phyloP scores from a whole-genome alignment of 2,329 filamentous ascomycete species.

The Trichophyton schoenleinii region DNA sequence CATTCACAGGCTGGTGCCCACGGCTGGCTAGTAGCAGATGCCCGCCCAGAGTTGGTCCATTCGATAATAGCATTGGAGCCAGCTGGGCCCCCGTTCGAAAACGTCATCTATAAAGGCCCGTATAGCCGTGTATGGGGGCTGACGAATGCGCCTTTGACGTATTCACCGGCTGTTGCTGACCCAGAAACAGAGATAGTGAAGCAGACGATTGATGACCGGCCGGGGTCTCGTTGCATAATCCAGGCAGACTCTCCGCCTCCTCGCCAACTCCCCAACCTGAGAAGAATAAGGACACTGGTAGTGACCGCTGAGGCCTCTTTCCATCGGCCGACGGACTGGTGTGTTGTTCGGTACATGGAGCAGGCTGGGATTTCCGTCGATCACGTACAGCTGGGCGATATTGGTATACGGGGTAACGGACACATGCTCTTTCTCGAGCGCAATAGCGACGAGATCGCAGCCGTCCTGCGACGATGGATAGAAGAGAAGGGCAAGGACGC shows the following conservation, averaged over 20 bases:
- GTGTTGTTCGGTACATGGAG: conserved; percentile 39
- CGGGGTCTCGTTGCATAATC: conserved; percentile 22
- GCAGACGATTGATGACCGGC: conserved; percentile 13
- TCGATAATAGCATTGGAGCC: conserved; percentile 43
- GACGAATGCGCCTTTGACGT: conserved; percentile 37
- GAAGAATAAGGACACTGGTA: conserved; percentile 36
- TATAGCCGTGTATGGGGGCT: conserved; percentile 33
- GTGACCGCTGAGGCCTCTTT: conserved; percentile 42
- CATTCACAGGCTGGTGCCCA: conserved; percentile 39
- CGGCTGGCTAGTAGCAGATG: conserved; percentile 39
- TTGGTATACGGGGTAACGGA: conserved; percentile 41
- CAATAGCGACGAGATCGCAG: conserved; percentile 15
- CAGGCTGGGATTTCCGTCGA: conserved; percentile 40
- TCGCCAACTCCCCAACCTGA: conserved; percentile 38
- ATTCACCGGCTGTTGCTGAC: conserved; percentile 32
- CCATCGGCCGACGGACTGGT: conserved; percentile 45
- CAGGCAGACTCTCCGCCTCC: conserved; percentile 25
- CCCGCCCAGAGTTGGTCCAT: conserved; percentile 36
- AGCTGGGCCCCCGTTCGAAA: conserved; percentile 39
- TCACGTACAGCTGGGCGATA: conserved; percentile 34
- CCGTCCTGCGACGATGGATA: conserved; percentile 10
- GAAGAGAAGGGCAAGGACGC: background rate
- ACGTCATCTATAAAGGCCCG: conserved; percentile 26
- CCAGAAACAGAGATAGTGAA: conserved; percentile 23
- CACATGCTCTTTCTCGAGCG: conserved; percentile 33